phyloP scores from a whole-genome alignment of 139 green algal genomes.

The Picocystis salinarum region DNA sequence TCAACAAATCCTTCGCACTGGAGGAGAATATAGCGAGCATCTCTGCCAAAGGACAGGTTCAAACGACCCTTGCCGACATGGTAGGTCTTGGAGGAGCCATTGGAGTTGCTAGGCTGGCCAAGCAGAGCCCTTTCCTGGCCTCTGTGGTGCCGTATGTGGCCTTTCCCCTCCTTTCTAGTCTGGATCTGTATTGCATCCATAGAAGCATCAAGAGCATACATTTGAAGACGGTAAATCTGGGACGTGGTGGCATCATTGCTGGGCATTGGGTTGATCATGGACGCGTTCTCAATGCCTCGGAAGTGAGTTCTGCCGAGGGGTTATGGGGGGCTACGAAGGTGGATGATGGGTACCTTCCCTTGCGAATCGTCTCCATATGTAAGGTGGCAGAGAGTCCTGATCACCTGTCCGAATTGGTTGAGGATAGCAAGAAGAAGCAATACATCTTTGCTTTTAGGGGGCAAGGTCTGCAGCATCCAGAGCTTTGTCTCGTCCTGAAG shows the following conservation, averaged over 20 bases:
- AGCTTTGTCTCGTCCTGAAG: constrained; percentile 1
- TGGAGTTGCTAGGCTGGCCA: constrained; percentile 33
- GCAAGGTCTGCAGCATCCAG: constrained; percentile 7
- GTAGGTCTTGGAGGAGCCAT: constrained; percentile 75
- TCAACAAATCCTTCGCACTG: constrained; percentile 48
- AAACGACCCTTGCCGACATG: constrained; percentile 32
- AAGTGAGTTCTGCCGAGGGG: constrained; percentile 19
- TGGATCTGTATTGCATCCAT: constrained; percentile 51
- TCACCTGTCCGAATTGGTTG: not conserved
- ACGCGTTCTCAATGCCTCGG: constrained; percentile 12
- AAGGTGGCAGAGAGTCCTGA: constrained; percentile 1
- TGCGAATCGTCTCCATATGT: not conserved
- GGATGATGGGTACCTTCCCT: not conserved
- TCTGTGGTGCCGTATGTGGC: constrained; percentile 30
- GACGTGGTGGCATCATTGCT: constrained; percentile 58
- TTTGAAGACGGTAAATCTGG: constrained; percentile 63
- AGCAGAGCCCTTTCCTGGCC: constrained; percentile 8
- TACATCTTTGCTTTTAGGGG: constrained; percentile 19
- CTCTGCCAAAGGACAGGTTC: constrained; percentile 62
- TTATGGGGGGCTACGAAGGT: constrained; percentile 2
- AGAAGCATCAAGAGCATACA: constrained; percentile 64
- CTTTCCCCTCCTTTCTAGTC: constrained; percentile 33
- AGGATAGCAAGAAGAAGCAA: constrained; percentile 26
- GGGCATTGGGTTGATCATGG: constrained; percentile 34
- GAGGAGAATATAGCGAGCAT: constrained; percentile 82